Percentiles rank a stretch among this genome's conserved stretches.
These are phyloP conservation scores for Fusarium duplospermum DNA, from an alignment of 2,329 filamentous ascomycete genomes.

Conservation along the genomic window DNA sequence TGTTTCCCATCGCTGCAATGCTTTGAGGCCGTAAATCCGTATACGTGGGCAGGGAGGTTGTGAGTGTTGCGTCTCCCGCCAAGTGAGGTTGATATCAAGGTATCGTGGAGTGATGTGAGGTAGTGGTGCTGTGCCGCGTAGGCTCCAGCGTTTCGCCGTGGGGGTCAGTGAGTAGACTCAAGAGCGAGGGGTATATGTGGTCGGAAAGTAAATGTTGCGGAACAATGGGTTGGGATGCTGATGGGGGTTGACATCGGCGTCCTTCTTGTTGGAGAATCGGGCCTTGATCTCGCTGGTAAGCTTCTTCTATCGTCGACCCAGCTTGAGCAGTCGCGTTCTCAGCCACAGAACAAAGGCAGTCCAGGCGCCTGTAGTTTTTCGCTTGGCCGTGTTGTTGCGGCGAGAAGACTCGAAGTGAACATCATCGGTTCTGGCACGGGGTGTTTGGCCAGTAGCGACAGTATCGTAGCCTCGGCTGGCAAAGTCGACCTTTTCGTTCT, in stretches of 20 bases:
- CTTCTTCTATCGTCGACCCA: constrained; percentile 53
- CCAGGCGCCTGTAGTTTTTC: constrained; percentile 71
- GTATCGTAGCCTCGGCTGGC: constrained; percentile 61
- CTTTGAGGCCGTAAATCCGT: constrained; percentile 35
- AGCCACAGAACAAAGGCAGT: constrained; percentile 73
- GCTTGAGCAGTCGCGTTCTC: constrained; percentile 62
- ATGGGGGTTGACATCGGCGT: constrained; percentile 20
- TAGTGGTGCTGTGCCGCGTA: constrained; percentile 9
- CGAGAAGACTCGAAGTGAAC: constrained; percentile 57
- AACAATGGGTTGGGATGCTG: constrained; percentile 7
- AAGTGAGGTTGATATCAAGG: constrained; percentile 18
- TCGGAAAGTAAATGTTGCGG: constrained; percentile 15
- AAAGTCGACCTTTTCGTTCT: constrained; percentile 58
- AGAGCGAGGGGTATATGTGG: constrained; percentile 25
- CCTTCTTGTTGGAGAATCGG: constrained; percentile 20
- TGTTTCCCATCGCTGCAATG: constrained; percentile 30
- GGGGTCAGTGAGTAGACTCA: constrained; percentile 11
- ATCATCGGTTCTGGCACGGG: constrained; percentile 52
- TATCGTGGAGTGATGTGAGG: neutral
- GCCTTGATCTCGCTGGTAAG: constrained; percentile 34
- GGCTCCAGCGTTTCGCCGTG: constrained; percentile 8
- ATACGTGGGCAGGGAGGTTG: constrained; percentile 24
- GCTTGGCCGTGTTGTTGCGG: constrained; percentile 64
- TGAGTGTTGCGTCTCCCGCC: constrained; percentile 18
- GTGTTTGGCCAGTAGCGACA: constrained; percentile 46